Percentiles rank a stretch among this genome's conserved stretches.
phyloP scores from a whole-genome alignment of 768 basidiomycete species.

The Leccinum longicurvipes region DNA sequence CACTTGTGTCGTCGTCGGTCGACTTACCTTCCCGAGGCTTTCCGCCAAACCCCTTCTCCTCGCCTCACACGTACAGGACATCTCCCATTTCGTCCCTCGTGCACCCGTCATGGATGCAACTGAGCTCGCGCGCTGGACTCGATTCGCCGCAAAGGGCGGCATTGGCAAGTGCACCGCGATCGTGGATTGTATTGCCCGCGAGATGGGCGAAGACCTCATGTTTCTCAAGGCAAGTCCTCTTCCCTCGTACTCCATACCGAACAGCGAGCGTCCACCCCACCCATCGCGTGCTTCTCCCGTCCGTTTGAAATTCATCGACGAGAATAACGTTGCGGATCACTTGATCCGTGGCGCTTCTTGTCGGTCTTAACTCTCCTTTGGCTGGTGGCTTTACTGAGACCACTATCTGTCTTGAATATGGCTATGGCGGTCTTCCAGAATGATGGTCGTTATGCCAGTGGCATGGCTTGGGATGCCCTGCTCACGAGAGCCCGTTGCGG shows the following conservation, averaged over 20 bases:
- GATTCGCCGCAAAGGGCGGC: conserved; percentile 82
- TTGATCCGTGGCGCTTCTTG: background rate
- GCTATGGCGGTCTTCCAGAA: background rate
- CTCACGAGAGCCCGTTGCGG: background rate
- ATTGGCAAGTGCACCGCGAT: conserved; percentile 76
- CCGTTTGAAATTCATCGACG: background rate
- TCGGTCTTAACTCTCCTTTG: background rate
- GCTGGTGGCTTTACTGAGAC: too few species aligned
- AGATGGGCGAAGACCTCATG: conserved; percentile 72
- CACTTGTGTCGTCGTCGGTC: too few species aligned
- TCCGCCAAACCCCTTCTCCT: too few species aligned
- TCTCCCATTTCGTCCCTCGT: too few species aligned
- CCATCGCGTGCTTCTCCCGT: background rate
- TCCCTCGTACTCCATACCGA: background rate
- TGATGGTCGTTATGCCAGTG: background rate
- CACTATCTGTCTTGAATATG: background rate
- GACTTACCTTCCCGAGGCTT: too few species aligned
- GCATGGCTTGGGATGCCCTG: background rate
- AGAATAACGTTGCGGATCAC: background rate
- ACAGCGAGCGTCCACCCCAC: background rate
- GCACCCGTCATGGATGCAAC: conserved; percentile 61
- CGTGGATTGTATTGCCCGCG: conserved; percentile 73
- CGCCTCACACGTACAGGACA: too few species aligned
- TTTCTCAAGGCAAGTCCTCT: conserved; percentile 63
- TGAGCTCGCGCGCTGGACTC: conserved; percentile 76